These are phyloP conservation scores for Candida takata DNA, from an alignment of 805 yeast genomes.

Conservation along the genomic window DNA sequence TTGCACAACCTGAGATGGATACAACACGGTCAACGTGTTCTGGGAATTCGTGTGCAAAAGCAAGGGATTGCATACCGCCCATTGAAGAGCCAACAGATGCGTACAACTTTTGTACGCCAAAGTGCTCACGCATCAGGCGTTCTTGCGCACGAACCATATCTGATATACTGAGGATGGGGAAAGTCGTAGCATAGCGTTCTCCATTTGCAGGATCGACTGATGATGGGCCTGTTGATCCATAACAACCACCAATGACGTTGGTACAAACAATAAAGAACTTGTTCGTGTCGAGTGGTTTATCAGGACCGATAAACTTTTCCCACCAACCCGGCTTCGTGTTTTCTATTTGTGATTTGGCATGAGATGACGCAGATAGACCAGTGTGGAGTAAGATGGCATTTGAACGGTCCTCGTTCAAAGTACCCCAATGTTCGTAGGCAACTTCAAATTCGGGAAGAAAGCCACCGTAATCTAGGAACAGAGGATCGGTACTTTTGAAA, in stretches of 20 bases:
- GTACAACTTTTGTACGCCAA: conserved; percentile 56
- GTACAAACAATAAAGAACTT: conserved; percentile 82
- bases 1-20: conserved; percentile 86
- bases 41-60: conserved; percentile 80
- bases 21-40: conserved; percentile 66
- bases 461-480: conserved; percentile 79
- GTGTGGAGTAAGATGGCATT: conserved; percentile 83
- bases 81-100: conserved; percentile 88
- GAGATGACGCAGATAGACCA: conserved; percentile 89
- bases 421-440: conserved; percentile 95
- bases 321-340: conserved; percentile 87
- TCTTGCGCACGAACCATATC: conserved; percentile 92
- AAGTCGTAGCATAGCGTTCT: conserved; percentile 72
- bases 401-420: conserved; percentile 49
- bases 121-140: conserved; percentile 51
- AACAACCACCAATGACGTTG: conserved; percentile 90
- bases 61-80: conserved; percentile 99
- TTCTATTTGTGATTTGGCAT: conserved; percentile 72
- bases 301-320: conserved; percentile 91
- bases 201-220: conserved; percentile 64
- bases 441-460: conserved; percentile 62
- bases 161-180: conserved; percentile 77
- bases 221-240: conserved; percentile 92
- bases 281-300: conserved; percentile 66
- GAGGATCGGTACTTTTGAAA: conserved; percentile 47